These are phyloP conservation scores for Ganoderma sinense DNA, from an alignment of 1,284 basidiomycete genomes.

Conservation along the genomic window DNA sequence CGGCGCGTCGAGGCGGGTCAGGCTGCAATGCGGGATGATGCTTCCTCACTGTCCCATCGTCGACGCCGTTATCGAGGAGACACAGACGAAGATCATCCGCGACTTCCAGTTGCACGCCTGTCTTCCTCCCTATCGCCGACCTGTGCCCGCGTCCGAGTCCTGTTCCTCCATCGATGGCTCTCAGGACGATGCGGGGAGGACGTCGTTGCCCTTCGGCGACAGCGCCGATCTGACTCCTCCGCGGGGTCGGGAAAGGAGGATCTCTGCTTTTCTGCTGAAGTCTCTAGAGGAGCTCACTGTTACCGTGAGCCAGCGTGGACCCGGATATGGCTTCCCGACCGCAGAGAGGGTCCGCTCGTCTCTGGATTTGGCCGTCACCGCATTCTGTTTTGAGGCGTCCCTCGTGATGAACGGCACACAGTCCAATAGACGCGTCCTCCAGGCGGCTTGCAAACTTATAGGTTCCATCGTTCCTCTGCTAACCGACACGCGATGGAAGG, in stretches of 20 bases:
- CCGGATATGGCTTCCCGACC: slow-evolving; percentile 48
- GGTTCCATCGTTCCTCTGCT: slow-evolving; percentile 51
- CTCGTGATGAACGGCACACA: slow-evolving; percentile 70
- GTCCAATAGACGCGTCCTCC: slow-evolving; percentile 64
- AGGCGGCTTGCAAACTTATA: slow-evolving; percentile 66
- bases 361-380: slow-evolving; percentile 72
- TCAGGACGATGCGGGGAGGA: not conserved
- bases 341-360: slow-evolving; percentile 70
- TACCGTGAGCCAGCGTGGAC: slow-evolving; percentile 56
- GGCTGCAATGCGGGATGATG: slow-evolving; percentile 53
- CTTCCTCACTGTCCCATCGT: slow-evolving; percentile 76
- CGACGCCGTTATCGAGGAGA: slow-evolving; percentile 65
- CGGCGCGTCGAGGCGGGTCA: slow-evolving; percentile 54
- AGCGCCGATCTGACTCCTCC: slow-evolving; percentile 48
- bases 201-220: slow-evolving; percentile 12
- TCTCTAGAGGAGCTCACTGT: slow-evolving; percentile 57
- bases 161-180: not conserved
- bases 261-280: slow-evolving; percentile 71
- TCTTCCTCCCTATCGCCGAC: slow-evolving; percentile 55
- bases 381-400: slow-evolving; percentile 73
- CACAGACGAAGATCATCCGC: slow-evolving; percentile 64
- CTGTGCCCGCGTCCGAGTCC: not conserved
- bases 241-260: slow-evolving; percentile 64
- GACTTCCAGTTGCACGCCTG: slow-evolving; percentile 73
- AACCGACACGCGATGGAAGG: slow-evolving; percentile 58